A percentile compares a stretch with the other conserved stretches of the same genome.
These are phyloP conservation scores for Dichomitus squalens DNA, from an alignment of 1,284 basidiomycete genomes.

Conservation along the genomic window DNA sequence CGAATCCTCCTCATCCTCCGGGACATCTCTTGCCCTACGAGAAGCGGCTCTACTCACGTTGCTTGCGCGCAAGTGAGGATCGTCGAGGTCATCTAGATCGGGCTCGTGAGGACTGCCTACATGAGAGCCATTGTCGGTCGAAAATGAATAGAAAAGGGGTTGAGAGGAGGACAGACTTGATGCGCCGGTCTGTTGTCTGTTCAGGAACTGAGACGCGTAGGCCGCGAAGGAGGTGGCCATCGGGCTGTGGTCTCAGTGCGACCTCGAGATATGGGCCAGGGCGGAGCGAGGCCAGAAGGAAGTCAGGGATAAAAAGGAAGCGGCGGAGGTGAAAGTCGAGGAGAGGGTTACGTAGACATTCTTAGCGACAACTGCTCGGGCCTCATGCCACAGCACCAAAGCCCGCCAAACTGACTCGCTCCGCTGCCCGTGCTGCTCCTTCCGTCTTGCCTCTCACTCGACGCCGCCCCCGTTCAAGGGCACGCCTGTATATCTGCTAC, in stretches of 20 bases:
- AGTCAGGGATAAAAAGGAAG: neutral
- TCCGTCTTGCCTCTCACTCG: neutral
- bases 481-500: neutral
- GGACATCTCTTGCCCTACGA: constrained; percentile 31
- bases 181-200: constrained; percentile 47
- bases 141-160: constrained; percentile 82
- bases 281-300: constrained; percentile 4
- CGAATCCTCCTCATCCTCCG: constrained; percentile 68
- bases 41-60: constrained; percentile 33
- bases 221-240: constrained; percentile 66
- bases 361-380: constrained; percentile 15
- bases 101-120: constrained; percentile 48
- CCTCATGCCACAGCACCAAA: constrained; percentile 20
- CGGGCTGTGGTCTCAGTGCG: constrained; percentile 6
- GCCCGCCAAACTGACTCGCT: constrained; percentile 23
- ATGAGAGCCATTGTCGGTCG: constrained; percentile 69
- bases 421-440: constrained; percentile 4
- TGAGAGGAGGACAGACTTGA: constrained; percentile 61
- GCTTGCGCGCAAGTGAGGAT: constrained; percentile 65
- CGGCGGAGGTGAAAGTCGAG: constrained; percentile 14
- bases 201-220: constrained; percentile 70
- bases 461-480: neutral
- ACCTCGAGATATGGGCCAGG: constrained; percentile 7
- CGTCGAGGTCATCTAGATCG: constrained; percentile 70
- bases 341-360: constrained; percentile 25